These are phyloP conservation scores for Yamadazyma pseudoaaseri DNA, from an alignment of 1,139 yeast genomes.

Conservation along the genomic window DNA sequence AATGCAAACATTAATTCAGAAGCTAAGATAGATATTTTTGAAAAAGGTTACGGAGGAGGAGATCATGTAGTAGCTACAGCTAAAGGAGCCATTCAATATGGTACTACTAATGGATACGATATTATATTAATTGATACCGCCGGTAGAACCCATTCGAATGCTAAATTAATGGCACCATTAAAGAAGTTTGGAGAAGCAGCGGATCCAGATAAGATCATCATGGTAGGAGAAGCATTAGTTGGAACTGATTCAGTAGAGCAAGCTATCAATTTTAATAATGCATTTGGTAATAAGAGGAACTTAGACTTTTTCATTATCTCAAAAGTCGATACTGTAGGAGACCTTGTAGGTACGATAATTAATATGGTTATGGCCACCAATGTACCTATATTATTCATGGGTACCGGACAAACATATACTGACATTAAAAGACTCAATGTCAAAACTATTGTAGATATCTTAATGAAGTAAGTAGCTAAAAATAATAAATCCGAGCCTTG, in stretches of 20 bases:
- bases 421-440: slow-evolving; percentile 92
- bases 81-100: slow-evolving; percentile 81
- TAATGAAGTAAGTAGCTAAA: slow-evolving; percentile 44
- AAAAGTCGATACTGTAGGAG: slow-evolving; percentile 97
- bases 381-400: slow-evolving; percentile 92
- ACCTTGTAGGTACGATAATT: slow-evolving; percentile 93
- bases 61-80: slow-evolving; percentile 92
- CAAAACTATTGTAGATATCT: slow-evolving; percentile 85
- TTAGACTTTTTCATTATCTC: slow-evolving; percentile 91
- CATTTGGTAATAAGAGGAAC: slow-evolving; percentile 81
- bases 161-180: slow-evolving; percentile 91
- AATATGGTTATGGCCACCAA: slow-evolving; percentile 97
- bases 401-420: slow-evolving; percentile 96
- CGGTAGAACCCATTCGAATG: slow-evolving; percentile 95
- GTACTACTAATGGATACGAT: slow-evolving; percentile 60
- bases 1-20: slow-evolving; percentile 36
- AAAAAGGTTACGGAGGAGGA: slow-evolving; percentile 96
- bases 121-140: slow-evolving; percentile 95
- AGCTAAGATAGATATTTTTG: slow-evolving; percentile 73
- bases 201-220: slow-evolving; percentile 90
- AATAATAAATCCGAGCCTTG: neutral
- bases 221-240: slow-evolving; percentile 98
- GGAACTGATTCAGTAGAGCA: slow-evolving; percentile 98
- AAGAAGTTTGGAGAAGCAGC: slow-evolving; percentile 96
- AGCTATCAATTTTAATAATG: slow-evolving; percentile 88